Conservation (phyloP, 108 stramenopile genomes). For the Craspedostauros australis region DNA sequence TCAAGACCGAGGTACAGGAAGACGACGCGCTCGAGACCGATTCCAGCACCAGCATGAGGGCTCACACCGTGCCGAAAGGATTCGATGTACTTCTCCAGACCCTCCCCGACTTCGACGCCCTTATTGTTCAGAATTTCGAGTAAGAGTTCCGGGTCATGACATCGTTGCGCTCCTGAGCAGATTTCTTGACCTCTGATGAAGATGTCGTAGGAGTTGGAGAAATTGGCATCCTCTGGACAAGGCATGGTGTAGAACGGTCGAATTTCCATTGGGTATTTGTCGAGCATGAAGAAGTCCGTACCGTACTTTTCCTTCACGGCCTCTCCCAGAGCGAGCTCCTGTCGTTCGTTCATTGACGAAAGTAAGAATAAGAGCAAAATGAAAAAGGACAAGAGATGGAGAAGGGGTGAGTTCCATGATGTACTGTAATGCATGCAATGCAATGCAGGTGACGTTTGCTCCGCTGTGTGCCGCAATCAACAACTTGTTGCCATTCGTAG, state of each 20-base stretch:
- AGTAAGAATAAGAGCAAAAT: too few species aligned
- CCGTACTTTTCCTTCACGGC: constrained; percentile 91
- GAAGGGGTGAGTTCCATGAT: too few species aligned
- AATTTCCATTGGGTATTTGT: constrained; percentile 88
- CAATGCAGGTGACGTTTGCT: too few species aligned
- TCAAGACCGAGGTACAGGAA: constrained; percentile 95
- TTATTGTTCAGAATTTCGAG: constrained; percentile 66
- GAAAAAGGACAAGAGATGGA: too few species aligned
- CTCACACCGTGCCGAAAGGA: constrained; percentile 85
- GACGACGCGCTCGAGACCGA: constrained; percentile 94
- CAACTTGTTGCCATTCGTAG: too few species aligned
- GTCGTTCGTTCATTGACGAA: too few species aligned
- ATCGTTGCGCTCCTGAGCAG: constrained; percentile 96
- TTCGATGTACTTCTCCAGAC: constrained; percentile 76
- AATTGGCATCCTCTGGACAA: constrained; percentile 75
- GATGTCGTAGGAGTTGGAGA: constrained; percentile 95
- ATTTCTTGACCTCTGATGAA: constrained; percentile 97
- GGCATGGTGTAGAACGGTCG: constrained; percentile 99
- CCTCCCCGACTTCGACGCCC: constrained; percentile 81
- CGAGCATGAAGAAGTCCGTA: constrained; percentile 96
- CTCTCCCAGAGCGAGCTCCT: constrained; percentile 89
- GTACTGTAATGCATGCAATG: too few species aligned
- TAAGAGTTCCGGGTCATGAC: constrained; percentile 81
- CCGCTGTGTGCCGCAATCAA: too few species aligned
- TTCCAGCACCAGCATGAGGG: constrained; percentile 95